A percentile compares a stretch with the other conserved stretches of the same genome.
Conservation (phyloP, 192 early-diverging fungal species). For the Chytriomyces sp. region DNA sequence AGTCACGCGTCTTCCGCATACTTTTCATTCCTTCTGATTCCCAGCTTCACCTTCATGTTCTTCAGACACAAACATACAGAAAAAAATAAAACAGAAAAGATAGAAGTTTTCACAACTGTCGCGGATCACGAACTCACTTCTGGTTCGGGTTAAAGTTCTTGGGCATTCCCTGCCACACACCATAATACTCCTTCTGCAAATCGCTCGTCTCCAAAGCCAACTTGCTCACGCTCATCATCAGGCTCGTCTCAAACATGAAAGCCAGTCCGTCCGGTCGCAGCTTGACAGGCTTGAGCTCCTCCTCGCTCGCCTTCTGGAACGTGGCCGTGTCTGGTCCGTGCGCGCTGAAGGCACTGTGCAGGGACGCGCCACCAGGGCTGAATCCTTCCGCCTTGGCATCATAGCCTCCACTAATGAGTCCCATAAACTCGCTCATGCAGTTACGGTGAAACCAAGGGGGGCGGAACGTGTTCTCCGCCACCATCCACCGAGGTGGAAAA, state of each 20-base stretch:
- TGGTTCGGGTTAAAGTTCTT: constrained; percentile 51
- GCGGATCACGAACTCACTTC: too few species aligned
- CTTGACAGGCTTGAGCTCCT: constrained; percentile 74
- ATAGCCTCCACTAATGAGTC: constrained; percentile 87
- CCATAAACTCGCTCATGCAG: constrained; percentile 98
- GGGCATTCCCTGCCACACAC: constrained; percentile 77
- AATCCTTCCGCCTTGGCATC: constrained; percentile 94
- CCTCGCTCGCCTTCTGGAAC: constrained; percentile 71
- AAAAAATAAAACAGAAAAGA: too few species aligned
- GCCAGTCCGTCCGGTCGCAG: constrained; percentile 83
- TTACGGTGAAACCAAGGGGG: constrained; percentile 98
- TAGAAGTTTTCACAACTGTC: too few species aligned
- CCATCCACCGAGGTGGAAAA: constrained; percentile 94
- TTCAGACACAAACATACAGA: too few species aligned
- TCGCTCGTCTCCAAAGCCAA: constrained; percentile 80
- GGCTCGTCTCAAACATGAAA: constrained; percentile 93
- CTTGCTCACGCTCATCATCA: constrained; percentile 75
- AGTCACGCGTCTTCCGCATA: too few species aligned
- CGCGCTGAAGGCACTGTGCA: constrained; percentile 75
- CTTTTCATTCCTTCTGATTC: too few species aligned
- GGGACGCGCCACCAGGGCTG: constrained; percentile 85
- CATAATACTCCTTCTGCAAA: constrained; percentile 80
- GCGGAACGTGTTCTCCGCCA: constrained; percentile 87
- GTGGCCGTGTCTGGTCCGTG: constrained; percentile 89
- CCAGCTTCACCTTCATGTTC: too few species aligned